Conservation (phyloP, 2,329 filamentous ascomycete genomes). For the Penicillium sp. region DNA sequence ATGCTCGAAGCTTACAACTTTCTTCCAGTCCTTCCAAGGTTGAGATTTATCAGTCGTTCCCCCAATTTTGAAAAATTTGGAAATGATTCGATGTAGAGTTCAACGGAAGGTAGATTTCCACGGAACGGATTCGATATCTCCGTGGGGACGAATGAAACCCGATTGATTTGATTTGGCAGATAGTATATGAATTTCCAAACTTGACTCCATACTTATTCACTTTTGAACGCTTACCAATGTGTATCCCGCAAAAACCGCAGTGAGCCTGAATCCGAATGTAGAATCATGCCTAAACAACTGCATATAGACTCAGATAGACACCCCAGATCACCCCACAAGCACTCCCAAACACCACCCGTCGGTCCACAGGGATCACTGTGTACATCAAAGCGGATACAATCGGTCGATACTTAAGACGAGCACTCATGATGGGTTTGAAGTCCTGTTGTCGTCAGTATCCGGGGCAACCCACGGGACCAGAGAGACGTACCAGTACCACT, state of each 20-base stretch:
- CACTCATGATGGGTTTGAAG: constrained; percentile 65
- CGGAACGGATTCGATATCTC: not conserved
- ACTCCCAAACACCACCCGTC: constrained; percentile 69
- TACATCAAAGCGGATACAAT: constrained; percentile 70
- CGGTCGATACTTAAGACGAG: constrained; percentile 74
- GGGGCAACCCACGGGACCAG: not conserved
- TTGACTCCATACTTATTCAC: too few species aligned
- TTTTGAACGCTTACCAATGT: too few species aligned
- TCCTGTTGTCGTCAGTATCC: constrained; percentile 42
- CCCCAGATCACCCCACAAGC: constrained; percentile 73
- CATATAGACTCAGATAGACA: constrained; percentile 70
- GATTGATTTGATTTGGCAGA: not conserved
- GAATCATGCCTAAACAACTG: constrained; percentile 34
- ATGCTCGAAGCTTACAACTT: too few species aligned
- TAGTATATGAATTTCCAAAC: not conserved
- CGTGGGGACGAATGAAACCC: not conserved
- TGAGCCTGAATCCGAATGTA: too few species aligned
- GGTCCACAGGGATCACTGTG: constrained; percentile 69
- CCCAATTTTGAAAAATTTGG: too few species aligned
- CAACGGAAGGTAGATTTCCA: not conserved
- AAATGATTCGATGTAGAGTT: too few species aligned
- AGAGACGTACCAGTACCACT: constrained; percentile 33
- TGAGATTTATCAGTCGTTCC: too few species aligned
- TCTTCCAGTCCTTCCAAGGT: too few species aligned
- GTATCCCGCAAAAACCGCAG: too few species aligned